Evolutionary conservation across 176 grass and related monocot genomes (phyloP).

Genomic region (Carex myosuroides): DNA sequence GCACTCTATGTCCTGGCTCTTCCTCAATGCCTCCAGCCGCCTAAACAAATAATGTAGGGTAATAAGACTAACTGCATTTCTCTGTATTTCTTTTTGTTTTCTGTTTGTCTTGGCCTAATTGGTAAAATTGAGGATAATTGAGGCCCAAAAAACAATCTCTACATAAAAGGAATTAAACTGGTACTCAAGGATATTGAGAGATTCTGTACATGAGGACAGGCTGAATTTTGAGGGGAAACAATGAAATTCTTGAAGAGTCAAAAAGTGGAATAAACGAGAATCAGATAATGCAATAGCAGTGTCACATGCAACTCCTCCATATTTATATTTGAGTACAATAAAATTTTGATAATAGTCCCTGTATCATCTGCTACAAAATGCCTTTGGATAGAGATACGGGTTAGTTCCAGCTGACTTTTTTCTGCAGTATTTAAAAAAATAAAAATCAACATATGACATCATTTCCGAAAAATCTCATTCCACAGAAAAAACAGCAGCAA

Average conservation of each 20-base stretch:
- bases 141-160: not conserved
- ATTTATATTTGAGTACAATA: not conserved
- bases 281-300: not conserved
- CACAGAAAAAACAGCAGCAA: too few species aligned
- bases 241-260: not conserved
- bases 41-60: not conserved
- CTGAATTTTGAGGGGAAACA: not conserved
- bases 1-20: slow-evolving; percentile 83
- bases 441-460: too few species aligned
- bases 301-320: not conserved
- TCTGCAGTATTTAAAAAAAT: too few species aligned
- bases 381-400: not conserved
- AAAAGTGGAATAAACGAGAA: not conserved
- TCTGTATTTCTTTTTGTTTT: not conserved
- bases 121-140: not conserved
- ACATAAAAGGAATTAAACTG: not conserved
- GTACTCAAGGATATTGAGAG: not conserved
- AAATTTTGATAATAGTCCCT: not conserved
- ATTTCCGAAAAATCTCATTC: too few species aligned
- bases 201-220: not conserved
- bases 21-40: slow-evolving; percentile 55
- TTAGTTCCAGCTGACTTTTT: too few species aligned
- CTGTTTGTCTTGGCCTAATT: not conserved
- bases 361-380: not conserved
- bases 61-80: not conserved